Evolutionary conservation across 345 rosid species (phyloP).

Genomic region (Aurinia saxatilis): DNA sequence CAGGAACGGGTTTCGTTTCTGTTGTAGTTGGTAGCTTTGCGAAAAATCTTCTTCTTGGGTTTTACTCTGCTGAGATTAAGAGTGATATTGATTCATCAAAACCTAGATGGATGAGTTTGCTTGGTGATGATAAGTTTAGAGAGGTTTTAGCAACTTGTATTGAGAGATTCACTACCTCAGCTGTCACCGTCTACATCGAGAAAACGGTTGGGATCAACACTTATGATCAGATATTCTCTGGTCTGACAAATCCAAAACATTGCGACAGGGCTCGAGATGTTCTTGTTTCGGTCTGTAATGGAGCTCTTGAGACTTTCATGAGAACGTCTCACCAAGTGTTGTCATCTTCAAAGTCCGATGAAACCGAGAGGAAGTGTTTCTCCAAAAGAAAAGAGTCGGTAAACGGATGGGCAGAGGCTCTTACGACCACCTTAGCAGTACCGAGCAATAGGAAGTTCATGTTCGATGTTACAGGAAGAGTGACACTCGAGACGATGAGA

Average conservation of each 20-base stretch:
- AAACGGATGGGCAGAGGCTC: constrained; percentile 43
- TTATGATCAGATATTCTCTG: constrained; percentile 74
- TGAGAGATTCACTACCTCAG: constrained; percentile 70
- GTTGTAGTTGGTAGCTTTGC: constrained; percentile 90
- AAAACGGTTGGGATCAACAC: constrained; percentile 61
- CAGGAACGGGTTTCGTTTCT: constrained; percentile 79
- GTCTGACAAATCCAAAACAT: constrained; percentile 84
- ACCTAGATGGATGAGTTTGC: constrained; percentile 50
- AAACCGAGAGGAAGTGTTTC: neutral
- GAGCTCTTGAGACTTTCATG: constrained; percentile 76
- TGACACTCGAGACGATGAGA: constrained; percentile 65
- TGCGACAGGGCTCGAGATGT: constrained; percentile 48
- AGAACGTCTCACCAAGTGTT: constrained; percentile 66
- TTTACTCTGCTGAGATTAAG: constrained; percentile 33
- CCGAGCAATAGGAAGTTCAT: constrained; percentile 73
- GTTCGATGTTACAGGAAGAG: constrained; percentile 91
- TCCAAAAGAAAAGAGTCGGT: too few relatives aligned
- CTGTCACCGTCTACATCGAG: constrained; percentile 76
- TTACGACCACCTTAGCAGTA: constrained; percentile 55
- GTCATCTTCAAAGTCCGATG: constrained; percentile 32
- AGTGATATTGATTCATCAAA: neutral
- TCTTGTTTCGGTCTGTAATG: constrained; percentile 71
- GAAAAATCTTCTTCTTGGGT: constrained; percentile 74
- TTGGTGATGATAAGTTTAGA: constrained; percentile 49
- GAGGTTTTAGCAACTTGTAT: constrained; percentile 74